Conservation (phyloP, 2,329 filamentous ascomycete genomes). For the Claviceps maximensis region DNA sequence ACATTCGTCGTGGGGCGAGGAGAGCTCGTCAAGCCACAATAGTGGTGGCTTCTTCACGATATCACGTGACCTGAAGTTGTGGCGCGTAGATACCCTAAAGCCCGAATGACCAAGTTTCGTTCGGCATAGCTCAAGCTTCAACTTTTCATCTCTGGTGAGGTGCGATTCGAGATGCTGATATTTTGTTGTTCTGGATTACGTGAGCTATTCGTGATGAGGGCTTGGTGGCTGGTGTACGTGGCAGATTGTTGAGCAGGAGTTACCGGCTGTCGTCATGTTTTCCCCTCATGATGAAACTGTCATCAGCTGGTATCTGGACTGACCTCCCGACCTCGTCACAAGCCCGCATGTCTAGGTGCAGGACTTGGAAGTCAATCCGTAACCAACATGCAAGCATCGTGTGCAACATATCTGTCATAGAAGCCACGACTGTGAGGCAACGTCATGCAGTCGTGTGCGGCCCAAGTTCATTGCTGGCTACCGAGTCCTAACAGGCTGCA, state of each 20-base stretch:
- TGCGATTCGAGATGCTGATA: neutral
- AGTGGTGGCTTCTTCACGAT: constrained; percentile 1
- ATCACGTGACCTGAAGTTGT: constrained; percentile 15
- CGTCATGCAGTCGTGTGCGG: neutral
- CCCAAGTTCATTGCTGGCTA: neutral
- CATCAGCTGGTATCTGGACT: too few relatives aligned
- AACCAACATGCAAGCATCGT: too few relatives aligned
- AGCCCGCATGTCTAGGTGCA: too few relatives aligned
- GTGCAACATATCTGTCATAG: too few relatives aligned
- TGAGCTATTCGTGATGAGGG: neutral
- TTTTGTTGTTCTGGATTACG: neutral
- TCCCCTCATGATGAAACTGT: too few relatives aligned
- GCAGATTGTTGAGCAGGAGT: too few relatives aligned
- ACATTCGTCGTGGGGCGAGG: constrained; percentile 20
- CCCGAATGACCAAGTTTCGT: neutral
- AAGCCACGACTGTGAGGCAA: neutral
- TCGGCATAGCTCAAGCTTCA: neutral
- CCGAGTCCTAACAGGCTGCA: neutral
- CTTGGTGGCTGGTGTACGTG: too few relatives aligned
- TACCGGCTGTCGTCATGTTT: too few relatives aligned
- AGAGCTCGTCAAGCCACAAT: constrained; percentile 14
- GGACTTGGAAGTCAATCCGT: too few relatives aligned
- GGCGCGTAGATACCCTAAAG: neutral
- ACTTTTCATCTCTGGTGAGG: neutral
- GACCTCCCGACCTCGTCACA: too few relatives aligned